Evolutionary conservation across 2,329 filamentous ascomycete genomes (phyloP), one percentile per base, ranked within the genome.

Genomic region (Clonostachys byssicola): DNA sequence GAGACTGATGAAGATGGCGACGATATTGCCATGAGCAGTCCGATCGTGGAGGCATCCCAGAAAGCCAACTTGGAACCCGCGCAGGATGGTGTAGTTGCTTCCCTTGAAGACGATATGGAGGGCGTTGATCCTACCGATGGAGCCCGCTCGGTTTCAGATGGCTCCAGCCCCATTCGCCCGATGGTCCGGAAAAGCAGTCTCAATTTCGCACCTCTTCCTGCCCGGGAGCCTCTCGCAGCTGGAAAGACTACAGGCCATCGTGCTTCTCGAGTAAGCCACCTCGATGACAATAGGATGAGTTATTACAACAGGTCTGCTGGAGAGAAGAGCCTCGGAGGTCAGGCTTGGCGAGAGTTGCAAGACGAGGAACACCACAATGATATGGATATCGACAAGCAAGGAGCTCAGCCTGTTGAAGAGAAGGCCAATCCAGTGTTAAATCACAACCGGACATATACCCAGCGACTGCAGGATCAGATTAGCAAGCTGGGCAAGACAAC

Each of bases 161-260:
- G 73, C 1, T 89, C 88, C 1, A 92, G 86, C 55, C 88, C 88
- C 0, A 82, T 88, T 43, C 79, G 89, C 54, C 86, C 87, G 3
- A 74, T 89, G 33, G 80, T 95, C 54, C 85, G 92, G 50, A 97
- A 97, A 74, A 96, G 92, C 67, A 97, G 92, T 63, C 77, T 99
- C 50, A 95, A 88, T 49, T 97, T 99, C 68, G 90, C 94, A 36
- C 90, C 94, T 16, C 75, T 99, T 12, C 94, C 94, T 33, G 92
- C 92, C 4, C 81, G 94, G 51, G 92, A 97, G 60, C 92, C 92
- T 35, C 73, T 97, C 45, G 83, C 84, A 34, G 81, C 81, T 14
- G 95, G 95, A 64, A 92, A 92, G 69, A 95, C 88, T 62, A 81
- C 91, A 59, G 91, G 85, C 14, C 77, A 79, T 17, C 78, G 89